These are phyloP conservation scores for Nissolia schottii DNA, from an alignment of 306 rosid genomes.

Conservation along the genomic window DNA sequence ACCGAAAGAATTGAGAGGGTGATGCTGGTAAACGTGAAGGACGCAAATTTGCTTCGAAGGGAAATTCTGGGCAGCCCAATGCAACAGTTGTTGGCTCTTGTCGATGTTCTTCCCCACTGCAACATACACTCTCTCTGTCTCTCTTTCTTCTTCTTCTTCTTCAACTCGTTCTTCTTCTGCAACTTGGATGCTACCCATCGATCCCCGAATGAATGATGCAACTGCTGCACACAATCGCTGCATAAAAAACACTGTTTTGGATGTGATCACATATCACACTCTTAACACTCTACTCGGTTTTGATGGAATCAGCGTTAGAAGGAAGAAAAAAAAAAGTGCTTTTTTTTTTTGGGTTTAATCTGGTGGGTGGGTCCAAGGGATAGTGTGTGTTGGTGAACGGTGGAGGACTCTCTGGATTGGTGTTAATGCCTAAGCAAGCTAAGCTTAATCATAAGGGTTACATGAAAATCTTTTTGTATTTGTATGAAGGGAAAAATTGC, in stretches of 20 bases:
- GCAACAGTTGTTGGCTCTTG: conserved; percentile 41
- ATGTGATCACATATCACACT: background rate
- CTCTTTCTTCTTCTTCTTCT: conserved; percentile 24
- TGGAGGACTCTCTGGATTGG: background rate
- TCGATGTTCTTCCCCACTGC: conserved; percentile 62
- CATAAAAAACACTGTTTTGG: background rate
- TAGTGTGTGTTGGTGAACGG: conserved; percentile 24
- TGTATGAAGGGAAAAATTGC: too few species aligned
- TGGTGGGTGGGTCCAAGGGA: conserved; percentile 14
- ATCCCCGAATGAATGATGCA: background rate
- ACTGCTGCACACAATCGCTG: background rate
- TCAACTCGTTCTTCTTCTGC: conserved; percentile 18
- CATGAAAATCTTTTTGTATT: too few species aligned
- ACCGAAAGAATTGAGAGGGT: conserved; percentile 31
- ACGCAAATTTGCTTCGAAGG: conserved; percentile 54
- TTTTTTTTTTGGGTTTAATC: background rate
- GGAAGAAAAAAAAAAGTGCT: background rate
- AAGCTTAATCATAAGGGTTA: too few species aligned
- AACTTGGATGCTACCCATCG: conserved; percentile 55
- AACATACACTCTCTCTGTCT: conserved; percentile 56
- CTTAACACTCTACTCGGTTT: background rate
- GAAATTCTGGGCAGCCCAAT: conserved; percentile 59
- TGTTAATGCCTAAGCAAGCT: background rate
- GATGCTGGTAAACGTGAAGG: conserved; percentile 58
- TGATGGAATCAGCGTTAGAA: background rate